A percentile compares a stretch with the other conserved stretches of the same genome.
Evolutionary conservation across 768 basidiomycete genomes (phyloP).

Genomic region (Cyclocybe aegerita): DNA sequence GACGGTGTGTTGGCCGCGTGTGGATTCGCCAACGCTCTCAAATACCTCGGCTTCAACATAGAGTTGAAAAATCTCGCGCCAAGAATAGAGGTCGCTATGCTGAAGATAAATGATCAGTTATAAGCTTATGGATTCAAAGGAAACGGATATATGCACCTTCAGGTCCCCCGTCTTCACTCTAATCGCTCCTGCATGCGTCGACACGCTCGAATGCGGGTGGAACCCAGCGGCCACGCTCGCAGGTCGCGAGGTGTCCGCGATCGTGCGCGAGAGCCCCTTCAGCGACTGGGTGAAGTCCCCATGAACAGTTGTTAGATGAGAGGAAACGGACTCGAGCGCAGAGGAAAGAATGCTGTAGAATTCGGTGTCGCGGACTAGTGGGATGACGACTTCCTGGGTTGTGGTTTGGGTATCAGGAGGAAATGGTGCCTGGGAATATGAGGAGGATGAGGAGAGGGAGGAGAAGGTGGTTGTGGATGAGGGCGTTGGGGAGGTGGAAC

Average conservation of each 20-base stretch:
- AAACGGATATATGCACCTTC: constrained; percentile 18
- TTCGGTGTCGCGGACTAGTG: constrained; percentile 73
- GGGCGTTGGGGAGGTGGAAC: too few relatives aligned
- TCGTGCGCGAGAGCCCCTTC: constrained; percentile 31
- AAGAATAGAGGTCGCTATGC: constrained; percentile 75
- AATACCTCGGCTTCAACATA: constrained; percentile 88
- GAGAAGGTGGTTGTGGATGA: too few relatives aligned
- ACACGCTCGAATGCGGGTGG: constrained; percentile 44
- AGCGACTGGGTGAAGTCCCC: constrained; percentile 46
- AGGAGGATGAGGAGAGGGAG: too few relatives aligned
- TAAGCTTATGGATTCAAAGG: too few relatives aligned
- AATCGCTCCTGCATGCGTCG: constrained; percentile 35
- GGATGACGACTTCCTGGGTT: constrained; percentile 64
- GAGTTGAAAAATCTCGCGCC: constrained; percentile 88
- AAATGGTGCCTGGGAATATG: too few relatives aligned
- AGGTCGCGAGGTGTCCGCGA: constrained; percentile 42
- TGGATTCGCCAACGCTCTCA: constrained; percentile 64
- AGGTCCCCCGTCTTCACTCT: constrained; percentile 20
- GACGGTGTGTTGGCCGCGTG: constrained; percentile 64
- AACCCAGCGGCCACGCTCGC: constrained; percentile 36
- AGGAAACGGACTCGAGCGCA: constrained; percentile 51
- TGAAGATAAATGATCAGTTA: neutral
- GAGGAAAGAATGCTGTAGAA: constrained; percentile 78
- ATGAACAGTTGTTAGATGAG: constrained; percentile 51
- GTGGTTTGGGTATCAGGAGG: neutral